A percentile compares a stretch with the other conserved stretches of the same genome.
Evolutionary conservation across 345 rosid species (phyloP).

Genomic region (Populus simonii): DNA sequence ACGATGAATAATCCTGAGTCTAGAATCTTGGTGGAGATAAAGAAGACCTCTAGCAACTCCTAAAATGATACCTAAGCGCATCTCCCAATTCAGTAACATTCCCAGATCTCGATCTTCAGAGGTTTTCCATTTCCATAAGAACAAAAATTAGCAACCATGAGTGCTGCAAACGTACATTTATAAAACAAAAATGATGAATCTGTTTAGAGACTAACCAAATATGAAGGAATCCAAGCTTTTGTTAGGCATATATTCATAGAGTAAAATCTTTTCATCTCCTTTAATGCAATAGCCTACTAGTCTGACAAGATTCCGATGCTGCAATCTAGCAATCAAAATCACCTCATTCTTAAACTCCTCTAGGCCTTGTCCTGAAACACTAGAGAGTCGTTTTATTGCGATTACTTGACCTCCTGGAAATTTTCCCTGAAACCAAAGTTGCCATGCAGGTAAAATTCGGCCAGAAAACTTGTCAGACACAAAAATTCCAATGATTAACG

Average conservation of each 20-base stretch:
- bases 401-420: slow-evolving; percentile 12
- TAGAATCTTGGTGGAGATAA: not conserved
- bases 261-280: slow-evolving; percentile 14
- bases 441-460: too few relatives aligned
- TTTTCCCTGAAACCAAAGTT: slow-evolving; percentile 8
- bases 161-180: not conserved
- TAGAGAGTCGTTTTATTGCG: slow-evolving; percentile 14
- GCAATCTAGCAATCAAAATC: slow-evolving; percentile 15
- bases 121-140: not conserved
- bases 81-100: not conserved
- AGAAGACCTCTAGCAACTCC: not conserved
- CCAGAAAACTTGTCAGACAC: too few relatives aligned
- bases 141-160: not conserved
- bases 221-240: not conserved
- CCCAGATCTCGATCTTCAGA: not conserved
- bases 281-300: slow-evolving; percentile 13
- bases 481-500: too few relatives aligned
- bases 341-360: slow-evolving; percentile 19
- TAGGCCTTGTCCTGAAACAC: slow-evolving; percentile 13
- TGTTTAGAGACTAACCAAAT: not conserved
- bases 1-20: not conserved
- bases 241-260: slow-evolving; percentile 1
- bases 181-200: not conserved
- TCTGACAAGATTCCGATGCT: slow-evolving; percentile 14
- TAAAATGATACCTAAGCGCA: not conserved